These are phyloP conservation scores for Trichomonas tenax DNA, from an alignment of 208 protist genomes.

Conservation along the genomic window DNA sequence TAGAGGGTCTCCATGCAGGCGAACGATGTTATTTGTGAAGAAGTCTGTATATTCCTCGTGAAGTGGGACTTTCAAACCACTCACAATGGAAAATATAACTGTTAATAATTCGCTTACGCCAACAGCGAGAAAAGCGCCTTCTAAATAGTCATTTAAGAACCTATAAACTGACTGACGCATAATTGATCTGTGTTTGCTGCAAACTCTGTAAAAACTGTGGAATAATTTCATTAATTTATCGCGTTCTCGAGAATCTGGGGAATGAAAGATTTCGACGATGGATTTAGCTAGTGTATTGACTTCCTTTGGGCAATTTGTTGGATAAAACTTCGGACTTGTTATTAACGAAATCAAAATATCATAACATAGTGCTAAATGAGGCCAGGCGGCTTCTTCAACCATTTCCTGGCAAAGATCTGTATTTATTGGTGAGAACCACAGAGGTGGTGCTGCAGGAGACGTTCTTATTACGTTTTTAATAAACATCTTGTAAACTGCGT, in stretches of 20 bases:
- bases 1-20: neutral
- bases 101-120: neutral
- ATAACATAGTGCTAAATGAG: neutral
- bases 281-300: neutral
- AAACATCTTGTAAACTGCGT: neutral
- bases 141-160: neutral
- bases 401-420: neutral
- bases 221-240: neutral
- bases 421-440: neutral
- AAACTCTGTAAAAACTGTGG: neutral
- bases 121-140: neutral
- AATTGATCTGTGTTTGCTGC: neutral
- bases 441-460: neutral
- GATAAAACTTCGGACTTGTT: neutral
- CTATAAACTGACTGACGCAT: neutral
- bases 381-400: neutral
- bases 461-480: neutral
- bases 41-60: neutral
- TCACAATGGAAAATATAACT: neutral
- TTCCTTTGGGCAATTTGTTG: neutral
- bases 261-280: neutral
- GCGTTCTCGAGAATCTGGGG: neutral
- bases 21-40: neutral
- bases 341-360: neutral
- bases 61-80: neutral